Percentiles rank a stretch among this genome's conserved stretches.
phyloP scores from a whole-genome alignment of 768 basidiomycete genomes.

The Hypsizygus marmoreus region DNA sequence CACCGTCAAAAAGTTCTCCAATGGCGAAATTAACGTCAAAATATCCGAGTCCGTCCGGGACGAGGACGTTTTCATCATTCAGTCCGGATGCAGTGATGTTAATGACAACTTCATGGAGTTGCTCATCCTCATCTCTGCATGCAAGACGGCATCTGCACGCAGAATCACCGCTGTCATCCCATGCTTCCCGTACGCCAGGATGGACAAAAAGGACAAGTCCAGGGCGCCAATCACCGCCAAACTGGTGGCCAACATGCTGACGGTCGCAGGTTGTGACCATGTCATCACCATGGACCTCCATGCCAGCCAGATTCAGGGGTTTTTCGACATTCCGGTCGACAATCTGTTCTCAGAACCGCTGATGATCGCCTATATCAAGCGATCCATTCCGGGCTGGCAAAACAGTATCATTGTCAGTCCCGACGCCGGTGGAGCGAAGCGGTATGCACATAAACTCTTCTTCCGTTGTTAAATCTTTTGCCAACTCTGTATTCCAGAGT shows the following conservation, averaged over 20 bases:
- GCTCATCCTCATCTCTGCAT: conserved; percentile 96
- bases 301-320: conserved; percentile 97
- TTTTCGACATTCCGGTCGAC: conserved; percentile 98
- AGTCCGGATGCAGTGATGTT: conserved; percentile 85
- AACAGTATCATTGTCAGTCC: conserved; percentile 93
- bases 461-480: conserved; percentile 5
- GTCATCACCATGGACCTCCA: conserved; percentile 99
- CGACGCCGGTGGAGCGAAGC: conserved; percentile 97
- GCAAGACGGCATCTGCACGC: conserved; percentile 93
- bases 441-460: conserved; percentile 53
- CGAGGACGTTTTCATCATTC: conserved; percentile 98
- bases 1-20: conserved; percentile 89
- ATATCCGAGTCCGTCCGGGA: conserved; percentile 95
- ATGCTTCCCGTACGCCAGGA: conserved; percentile 94
- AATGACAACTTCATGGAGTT: conserved; percentile 99
- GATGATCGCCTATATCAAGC: conserved; percentile 92
- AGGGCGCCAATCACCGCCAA: conserved; percentile 98
- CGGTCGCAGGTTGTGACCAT: conserved; percentile 96
- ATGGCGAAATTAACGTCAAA: conserved; percentile 94
- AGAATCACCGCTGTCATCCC: conserved; percentile 98
- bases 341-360: conserved; percentile 96
- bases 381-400: conserved; percentile 81
- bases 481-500: conserved; percentile 51
- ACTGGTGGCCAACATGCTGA: conserved; percentile 97
- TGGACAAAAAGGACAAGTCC: conserved; percentile 98